Evolutionary conservation across 345 rosid species (phyloP).

Genomic region (Sonneratia caseolaris): DNA sequence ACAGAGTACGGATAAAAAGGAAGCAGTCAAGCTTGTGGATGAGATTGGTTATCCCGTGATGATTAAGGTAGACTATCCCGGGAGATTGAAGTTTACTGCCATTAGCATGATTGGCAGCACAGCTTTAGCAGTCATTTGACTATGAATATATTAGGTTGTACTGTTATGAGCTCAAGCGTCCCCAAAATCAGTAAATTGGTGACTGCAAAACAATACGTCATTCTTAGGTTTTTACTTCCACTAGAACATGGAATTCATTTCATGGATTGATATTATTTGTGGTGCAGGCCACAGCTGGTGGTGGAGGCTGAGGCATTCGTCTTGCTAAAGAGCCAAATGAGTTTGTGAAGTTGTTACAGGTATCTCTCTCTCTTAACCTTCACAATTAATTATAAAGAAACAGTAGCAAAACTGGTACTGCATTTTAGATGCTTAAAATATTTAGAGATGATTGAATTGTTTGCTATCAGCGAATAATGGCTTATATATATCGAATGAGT

Average conservation of each 20-base stretch:
- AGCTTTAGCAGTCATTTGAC: too few species aligned
- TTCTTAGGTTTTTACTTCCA: too few species aligned
- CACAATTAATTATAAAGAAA: neutral
- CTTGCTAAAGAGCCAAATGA: conserved; percentile 91
- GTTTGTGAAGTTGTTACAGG: conserved; percentile 93
- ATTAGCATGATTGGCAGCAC: too few species aligned
- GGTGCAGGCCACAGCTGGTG: conserved; percentile 94
- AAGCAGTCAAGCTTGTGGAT: conserved; percentile 19
- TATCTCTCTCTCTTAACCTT: conserved; percentile 11
- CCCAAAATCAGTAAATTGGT: too few species aligned
- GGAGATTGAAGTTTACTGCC: neutral
- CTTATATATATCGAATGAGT: too few species aligned
- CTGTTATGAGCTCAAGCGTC: too few species aligned
- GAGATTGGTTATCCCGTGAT: conserved; percentile 95
- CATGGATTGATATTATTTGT: conserved; percentile 5
- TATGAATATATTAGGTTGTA: too few species aligned
- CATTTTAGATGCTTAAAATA: neutral
- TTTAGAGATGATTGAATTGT: neutral
- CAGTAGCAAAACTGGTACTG: too few species aligned
- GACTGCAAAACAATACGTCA: too few species aligned
- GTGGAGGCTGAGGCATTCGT: conserved; percentile 99
- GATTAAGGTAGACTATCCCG: conserved; percentile 66
- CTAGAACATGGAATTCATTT: neutral
- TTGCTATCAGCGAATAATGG: neutral
- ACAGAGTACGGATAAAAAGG: too few species aligned